phyloP scores from a whole-genome alignment of 1,284 basidiomycete species.

The Rhodotorula glutinis region DNA sequence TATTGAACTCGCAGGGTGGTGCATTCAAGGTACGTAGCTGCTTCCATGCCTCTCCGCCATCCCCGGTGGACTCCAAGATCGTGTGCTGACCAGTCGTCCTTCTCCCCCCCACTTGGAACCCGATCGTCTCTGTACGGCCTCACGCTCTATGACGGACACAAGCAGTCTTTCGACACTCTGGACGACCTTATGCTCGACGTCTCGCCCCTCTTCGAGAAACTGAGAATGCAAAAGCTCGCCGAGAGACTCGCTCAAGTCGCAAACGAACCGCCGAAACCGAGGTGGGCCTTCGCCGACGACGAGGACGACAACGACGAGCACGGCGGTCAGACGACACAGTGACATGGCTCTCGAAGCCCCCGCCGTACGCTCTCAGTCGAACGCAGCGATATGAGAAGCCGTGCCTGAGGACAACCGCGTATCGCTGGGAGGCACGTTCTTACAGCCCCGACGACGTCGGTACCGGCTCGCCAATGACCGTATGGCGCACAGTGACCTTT shows the following conservation, averaged over 20 bases:
- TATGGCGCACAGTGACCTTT: too few relatives aligned
- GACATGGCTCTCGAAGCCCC: too few relatives aligned
- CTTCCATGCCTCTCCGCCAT: not conserved
- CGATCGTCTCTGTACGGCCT: too few relatives aligned
- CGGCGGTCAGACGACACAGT: too few relatives aligned
- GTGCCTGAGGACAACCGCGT: too few relatives aligned
- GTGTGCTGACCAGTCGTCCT: too few relatives aligned
- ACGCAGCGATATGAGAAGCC: too few relatives aligned
- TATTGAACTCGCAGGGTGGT: not conserved
- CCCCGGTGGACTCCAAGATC: too few relatives aligned
- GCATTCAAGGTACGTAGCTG: not conserved
- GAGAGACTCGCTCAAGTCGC: slow-evolving; percentile 10
- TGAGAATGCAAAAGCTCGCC: slow-evolving; percentile 22
- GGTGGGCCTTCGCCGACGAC: not conserved
- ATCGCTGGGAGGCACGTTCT: too few relatives aligned
- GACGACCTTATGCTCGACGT: slow-evolving; percentile 33
- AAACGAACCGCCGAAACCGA: not conserved
- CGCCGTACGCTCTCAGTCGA: too few relatives aligned
- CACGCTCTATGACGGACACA: not conserved
- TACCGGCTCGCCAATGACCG: too few relatives aligned
- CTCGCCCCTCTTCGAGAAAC: slow-evolving; percentile 25
- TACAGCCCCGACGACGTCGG: too few relatives aligned
- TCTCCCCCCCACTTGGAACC: not conserved
- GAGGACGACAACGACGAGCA: not conserved
- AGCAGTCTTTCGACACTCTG: slow-evolving; percentile 30